phyloP scores from a whole-genome alignment of 129 eudicot species.

The Pseudognaphalium luteoalbum region DNA sequence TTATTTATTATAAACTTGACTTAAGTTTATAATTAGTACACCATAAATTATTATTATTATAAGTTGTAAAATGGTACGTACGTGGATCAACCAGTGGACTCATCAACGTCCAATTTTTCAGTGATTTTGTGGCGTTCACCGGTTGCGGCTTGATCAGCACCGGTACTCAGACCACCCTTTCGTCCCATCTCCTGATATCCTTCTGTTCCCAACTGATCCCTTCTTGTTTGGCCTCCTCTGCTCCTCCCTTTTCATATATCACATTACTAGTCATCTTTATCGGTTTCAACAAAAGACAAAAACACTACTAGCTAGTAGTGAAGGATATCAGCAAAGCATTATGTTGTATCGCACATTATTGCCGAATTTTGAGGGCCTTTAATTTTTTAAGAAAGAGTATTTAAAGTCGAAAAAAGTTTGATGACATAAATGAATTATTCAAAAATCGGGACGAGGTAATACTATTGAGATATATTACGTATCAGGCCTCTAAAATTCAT shows the following conservation, averaged over 20 bases:
- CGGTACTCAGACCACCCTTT: slow-evolving; percentile 44
- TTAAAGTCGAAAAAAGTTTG: too few relatives aligned
- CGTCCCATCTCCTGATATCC: slow-evolving; percentile 49
- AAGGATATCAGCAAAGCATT: too few relatives aligned
- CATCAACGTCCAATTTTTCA: slow-evolving; percentile 29
- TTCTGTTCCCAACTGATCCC: slow-evolving; percentile 41
- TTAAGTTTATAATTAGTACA: too few relatives aligned
- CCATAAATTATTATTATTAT: neutral
- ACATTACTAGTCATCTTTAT: neutral
- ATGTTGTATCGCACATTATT: too few relatives aligned
- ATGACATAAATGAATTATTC: too few relatives aligned
- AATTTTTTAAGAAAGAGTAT: too few relatives aligned
- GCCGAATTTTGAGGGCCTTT: too few relatives aligned
- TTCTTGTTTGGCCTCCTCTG: slow-evolving; percentile 45
- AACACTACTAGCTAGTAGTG: too few relatives aligned
- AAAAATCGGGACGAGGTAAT: too few relatives aligned
- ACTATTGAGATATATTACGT: too few relatives aligned
- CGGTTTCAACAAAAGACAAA: neutral
- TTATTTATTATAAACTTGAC: too few relatives aligned
- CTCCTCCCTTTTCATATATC: slow-evolving; percentile 35
- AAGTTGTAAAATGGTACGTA: neutral
- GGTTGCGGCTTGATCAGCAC: slow-evolving; percentile 6
- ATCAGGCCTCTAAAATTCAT: too few relatives aligned
- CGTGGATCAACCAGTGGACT: slow-evolving; percentile 28
- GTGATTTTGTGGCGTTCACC: slow-evolving; percentile 21